Evolutionary conservation across 2,329 filamentous ascomycete species (phyloP).

Genomic region (Eutypa lata): DNA sequence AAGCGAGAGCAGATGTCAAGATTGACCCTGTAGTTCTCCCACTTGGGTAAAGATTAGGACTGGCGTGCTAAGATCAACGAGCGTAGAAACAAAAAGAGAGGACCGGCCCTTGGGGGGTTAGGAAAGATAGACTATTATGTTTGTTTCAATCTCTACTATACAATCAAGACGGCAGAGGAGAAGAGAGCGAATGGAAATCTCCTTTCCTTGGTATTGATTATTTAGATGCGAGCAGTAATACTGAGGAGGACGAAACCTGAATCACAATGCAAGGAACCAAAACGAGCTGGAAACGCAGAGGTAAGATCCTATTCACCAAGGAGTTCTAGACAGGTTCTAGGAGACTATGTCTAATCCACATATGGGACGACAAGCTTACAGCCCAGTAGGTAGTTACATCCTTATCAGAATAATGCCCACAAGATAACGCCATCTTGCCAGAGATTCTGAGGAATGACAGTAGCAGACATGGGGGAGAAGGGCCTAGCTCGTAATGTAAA

Average conservation of each 20-base stretch:
- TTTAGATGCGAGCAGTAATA: no score
- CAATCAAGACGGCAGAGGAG: background rate
- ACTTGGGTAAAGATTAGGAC: background rate
- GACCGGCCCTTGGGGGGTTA: background rate
- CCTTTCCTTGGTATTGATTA: no score
- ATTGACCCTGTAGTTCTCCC: background rate
- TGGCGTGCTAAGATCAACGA: slow-evolving; percentile 20
- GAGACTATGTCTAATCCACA: background rate
- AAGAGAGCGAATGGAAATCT: background rate
- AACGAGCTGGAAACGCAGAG: background rate
- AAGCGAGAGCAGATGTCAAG: background rate
- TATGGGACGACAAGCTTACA: no score
- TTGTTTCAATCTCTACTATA: background rate
- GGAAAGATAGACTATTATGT: background rate
- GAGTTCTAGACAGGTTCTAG: background rate
- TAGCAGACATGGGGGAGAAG: no score
- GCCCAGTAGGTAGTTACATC: no score
- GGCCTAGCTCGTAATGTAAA: no score
- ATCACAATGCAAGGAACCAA: slow-evolving; percentile 9
- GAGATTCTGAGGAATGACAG: no score
- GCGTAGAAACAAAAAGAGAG: slow-evolving; percentile 13
- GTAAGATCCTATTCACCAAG: background rate
- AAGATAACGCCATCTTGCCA: no score
- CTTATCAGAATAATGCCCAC: no score
- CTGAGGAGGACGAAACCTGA: background rate